These are phyloP conservation scores for Xylariales sp. DNA, from an alignment of 2,329 filamentous ascomycete genomes.

Conservation along the genomic window DNA sequence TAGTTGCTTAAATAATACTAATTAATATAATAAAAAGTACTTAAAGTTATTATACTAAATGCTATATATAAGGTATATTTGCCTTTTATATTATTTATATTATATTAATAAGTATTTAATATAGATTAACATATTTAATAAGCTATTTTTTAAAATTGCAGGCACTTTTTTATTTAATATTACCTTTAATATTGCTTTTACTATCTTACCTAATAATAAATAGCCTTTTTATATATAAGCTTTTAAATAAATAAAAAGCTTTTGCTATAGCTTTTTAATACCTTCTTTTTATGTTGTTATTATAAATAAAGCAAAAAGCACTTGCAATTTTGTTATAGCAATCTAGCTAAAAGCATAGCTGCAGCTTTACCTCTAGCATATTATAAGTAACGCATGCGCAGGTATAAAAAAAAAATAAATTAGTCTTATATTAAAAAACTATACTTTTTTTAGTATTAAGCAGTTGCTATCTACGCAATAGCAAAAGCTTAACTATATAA, in stretches of 20 bases:
- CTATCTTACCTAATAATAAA: slow-evolving; percentile 3
- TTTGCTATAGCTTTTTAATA: background rate
- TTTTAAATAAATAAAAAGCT: background rate
- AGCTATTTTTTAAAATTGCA: slow-evolving; percentile 19
- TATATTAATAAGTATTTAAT: background rate
- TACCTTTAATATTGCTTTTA: slow-evolving; percentile 21
- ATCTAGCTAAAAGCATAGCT: background rate
- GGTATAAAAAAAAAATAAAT: background rate
- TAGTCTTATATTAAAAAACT: background rate
- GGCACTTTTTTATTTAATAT: slow-evolving; percentile 18
- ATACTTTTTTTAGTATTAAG: background rate
- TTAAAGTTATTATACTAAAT: slow-evolving; percentile 20
- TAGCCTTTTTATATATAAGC: background rate
- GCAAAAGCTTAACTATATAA: background rate
- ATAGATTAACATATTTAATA: slow-evolving; percentile 21
- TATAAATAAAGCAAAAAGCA: background rate
- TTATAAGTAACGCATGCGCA: slow-evolving; percentile 6
- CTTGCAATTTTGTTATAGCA: background rate
- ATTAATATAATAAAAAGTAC: background rate
- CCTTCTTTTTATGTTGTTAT: background rate
- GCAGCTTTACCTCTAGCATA: too few relatives aligned
- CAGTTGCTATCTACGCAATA: background rate
- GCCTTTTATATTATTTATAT: background rate
- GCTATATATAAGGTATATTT: slow-evolving; percentile 20
- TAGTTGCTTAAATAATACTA: background rate